Conservation (phyloP, 202 grass and related monocot species). For the Alloteropsis angusta region DNA sequence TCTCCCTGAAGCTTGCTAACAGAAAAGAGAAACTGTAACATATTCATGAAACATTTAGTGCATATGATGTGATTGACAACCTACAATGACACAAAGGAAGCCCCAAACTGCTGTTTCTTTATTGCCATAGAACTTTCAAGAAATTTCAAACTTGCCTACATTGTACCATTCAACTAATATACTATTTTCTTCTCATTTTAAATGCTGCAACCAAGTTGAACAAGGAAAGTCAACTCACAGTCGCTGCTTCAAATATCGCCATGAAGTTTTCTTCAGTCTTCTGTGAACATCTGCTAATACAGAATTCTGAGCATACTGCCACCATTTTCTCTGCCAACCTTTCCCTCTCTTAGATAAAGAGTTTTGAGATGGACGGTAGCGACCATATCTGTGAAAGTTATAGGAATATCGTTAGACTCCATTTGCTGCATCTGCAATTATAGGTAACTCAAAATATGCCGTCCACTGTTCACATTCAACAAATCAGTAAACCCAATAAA, state of each 20-base stretch:
- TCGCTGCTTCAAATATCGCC: constrained; percentile 59
- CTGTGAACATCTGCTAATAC: constrained; percentile 59
- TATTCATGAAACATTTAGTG: constrained; percentile 5
- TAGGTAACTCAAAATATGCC: background rate
- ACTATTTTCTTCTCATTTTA: constrained; percentile 9
- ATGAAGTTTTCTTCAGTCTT: constrained; percentile 77
- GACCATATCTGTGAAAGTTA: constrained; percentile 67
- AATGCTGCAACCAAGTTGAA: constrained; percentile 18
- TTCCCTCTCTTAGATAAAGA: constrained; percentile 54
- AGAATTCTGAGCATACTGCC: constrained; percentile 75
- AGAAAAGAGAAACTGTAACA: background rate
- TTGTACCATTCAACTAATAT: background rate
- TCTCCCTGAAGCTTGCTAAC: constrained; percentile 9
- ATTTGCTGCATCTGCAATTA: background rate
- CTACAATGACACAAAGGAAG: constrained; percentile 13
- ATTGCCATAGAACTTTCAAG: constrained; percentile 17
- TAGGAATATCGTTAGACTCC: background rate
- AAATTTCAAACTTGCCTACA: constrained; percentile 8
- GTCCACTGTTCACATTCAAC: constrained; percentile 4
- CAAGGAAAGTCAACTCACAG: constrained; percentile 53
- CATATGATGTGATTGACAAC: constrained; percentile 17
- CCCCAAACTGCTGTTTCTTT: background rate
- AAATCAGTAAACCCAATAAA: constrained; percentile 22
- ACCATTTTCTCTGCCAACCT: constrained; percentile 87
- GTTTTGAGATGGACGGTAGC: constrained; percentile 72